Percentiles rank a stretch among this genome's conserved stretches.
Conservation (phyloP, 768 basidiomycete genomes). For the Dacryopinax primogenitus region DNA sequence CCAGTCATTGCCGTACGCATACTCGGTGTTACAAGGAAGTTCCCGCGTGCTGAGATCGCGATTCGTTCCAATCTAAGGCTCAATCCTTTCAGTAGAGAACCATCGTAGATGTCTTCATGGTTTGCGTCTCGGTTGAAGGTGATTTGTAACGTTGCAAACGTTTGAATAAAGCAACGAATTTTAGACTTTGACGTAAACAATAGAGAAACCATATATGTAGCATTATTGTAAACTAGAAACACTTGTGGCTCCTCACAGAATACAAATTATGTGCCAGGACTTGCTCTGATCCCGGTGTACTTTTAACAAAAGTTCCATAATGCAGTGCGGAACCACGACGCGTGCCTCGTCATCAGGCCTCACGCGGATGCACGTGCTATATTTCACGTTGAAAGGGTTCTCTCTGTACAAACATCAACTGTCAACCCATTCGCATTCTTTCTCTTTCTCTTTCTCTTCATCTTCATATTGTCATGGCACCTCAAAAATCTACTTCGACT, state of each 20-base stretch:
- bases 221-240: neutral
- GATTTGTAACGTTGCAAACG: neutral
- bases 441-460: neutral
- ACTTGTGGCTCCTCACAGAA: too few relatives aligned
- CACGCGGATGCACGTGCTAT: slow-evolving; percentile 8
- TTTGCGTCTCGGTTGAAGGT: neutral
- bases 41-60: neutral
- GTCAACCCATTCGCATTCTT: neutral
- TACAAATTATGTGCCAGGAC: too few relatives aligned
- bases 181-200: neutral
- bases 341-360: too few relatives aligned
- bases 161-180: neutral
- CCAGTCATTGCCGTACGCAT: neutral
- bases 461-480: neutral
- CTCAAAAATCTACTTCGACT: neutral
- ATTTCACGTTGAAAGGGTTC: neutral
- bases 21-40: neutral
- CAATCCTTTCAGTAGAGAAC: neutral
- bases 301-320: too few relatives aligned
- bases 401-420: neutral
- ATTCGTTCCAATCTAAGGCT: neutral
- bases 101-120: neutral
- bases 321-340: too few relatives aligned
- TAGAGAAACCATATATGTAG: neutral
- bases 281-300: too few relatives aligned